Percentiles rank a stretch among this genome's conserved stretches.
Evolutionary conservation across 164 flowering plant species (phyloP).

Genomic region (Annona squamosa): DNA sequence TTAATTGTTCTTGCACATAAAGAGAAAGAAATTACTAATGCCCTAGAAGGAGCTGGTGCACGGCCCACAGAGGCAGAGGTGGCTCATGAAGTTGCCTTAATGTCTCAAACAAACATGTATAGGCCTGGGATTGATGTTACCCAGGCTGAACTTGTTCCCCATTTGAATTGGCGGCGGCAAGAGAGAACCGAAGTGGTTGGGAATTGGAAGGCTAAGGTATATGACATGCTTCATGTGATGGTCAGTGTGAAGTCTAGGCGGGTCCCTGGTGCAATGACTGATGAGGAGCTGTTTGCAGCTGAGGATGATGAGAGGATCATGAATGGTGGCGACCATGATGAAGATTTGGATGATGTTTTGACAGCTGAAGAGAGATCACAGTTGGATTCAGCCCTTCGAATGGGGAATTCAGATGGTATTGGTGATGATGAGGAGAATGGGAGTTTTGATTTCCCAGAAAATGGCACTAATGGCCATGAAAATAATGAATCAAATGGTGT

Average conservation of each 20-base stretch:
- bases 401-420: constrained; percentile 57
- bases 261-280: constrained; percentile 99
- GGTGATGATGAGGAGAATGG: constrained; percentile 61
- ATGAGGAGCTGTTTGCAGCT: constrained; percentile 90
- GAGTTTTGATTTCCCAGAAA: constrained; percentile 38
- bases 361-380: constrained; percentile 91
- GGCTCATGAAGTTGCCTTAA: constrained; percentile 91
- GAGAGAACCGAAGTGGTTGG: constrained; percentile 96
- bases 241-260: constrained; percentile 96
- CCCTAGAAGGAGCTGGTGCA: constrained; percentile 92
- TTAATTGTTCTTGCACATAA: constrained; percentile 89
- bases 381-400: constrained; percentile 77
- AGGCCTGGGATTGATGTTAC: constrained; percentile 99
- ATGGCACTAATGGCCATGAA: constrained; percentile 41
- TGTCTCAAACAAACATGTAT: constrained; percentile 99
- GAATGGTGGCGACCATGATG: constrained; percentile 61
- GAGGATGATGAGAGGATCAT: constrained; percentile 66
- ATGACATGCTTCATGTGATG: constrained; percentile 96
- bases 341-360: constrained; percentile 60
- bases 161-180: constrained; percentile 91
- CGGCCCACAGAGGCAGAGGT: constrained; percentile 93
- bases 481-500: constrained; percentile 51
- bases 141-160: constrained; percentile 92
- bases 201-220: constrained; percentile 88
- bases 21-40: constrained; percentile 94